Base-by-base conservation (phyloP, 2,329 filamentous ascomycete genomes). In the Aureobasidium mangrovei region DNA sequence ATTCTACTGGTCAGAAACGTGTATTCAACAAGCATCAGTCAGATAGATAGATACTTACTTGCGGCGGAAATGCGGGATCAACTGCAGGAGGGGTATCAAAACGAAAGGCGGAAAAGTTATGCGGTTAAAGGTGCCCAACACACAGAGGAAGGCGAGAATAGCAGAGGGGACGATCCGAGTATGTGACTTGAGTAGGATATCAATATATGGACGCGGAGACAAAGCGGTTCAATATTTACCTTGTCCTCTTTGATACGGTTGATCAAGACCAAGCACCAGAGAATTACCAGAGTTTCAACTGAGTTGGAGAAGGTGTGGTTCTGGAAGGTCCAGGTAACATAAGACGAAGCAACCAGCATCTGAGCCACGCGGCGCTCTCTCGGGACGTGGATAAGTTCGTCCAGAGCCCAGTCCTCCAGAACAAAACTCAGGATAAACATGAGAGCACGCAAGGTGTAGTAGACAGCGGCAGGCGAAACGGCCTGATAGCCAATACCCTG, bases 271-370 rank as follows among this genome's bases (percentile, higher is more conserved):
- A 98, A 73, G 65, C 87, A 91, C 93, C 93, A 98, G 53, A 88
- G 81, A 49, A 98, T 90, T 48, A 91, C 79, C 62, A 98, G 75
- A 2, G 93, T 97, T 74, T 98, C 93, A 61, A 97, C 80, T 58
- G 91, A 94, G 72, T 98, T 98, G 59, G 91, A 97, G 70, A 98
- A 97, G 9, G 93, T 97, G 71, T 98, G 93, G 18, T 89, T 93
- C 72, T 98, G 93, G 72, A 91, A 95, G 42, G 91, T 96, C 91
- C 93, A 98, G 45, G 93, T 98, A 62, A 96, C 91, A 72, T 97
- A 98, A 28, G 90, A 96, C 29, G 91, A 97, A 43, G 91, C 90
- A 57, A 96, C 86, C 55, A 98, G 78, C 43, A 94, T 76, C 42
- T 94, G 81, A 7, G 90, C 88, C 54, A 85, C 75, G 62, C 81